Conservation (phyloP, 2,329 filamentous ascomycete species). For the Xylariomycetidae sp. region DNA sequence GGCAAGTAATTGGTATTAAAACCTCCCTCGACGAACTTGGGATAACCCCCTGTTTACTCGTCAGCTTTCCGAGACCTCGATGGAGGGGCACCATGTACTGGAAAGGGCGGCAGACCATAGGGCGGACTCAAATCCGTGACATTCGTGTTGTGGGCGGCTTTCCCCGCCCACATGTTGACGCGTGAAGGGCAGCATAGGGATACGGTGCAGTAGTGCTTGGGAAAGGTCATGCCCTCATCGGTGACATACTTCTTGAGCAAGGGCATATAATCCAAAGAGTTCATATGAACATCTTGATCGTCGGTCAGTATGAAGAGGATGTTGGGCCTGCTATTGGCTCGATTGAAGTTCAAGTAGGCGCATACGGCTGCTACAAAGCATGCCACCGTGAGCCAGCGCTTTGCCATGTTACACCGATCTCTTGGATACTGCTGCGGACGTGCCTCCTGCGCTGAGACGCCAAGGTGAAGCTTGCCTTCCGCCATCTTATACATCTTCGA, state of each 20-base stretch:
- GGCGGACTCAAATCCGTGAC: slow-evolving; percentile 53
- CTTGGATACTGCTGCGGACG: neutral
- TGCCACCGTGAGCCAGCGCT: neutral
- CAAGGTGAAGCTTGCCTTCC: neutral
- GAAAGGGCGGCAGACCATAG: slow-evolving; percentile 43
- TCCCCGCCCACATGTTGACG: slow-evolving; percentile 59
- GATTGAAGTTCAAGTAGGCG: neutral
- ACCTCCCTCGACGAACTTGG: slow-evolving; percentile 59
- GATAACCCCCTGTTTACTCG: slow-evolving; percentile 44
- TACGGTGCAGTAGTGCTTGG: slow-evolving; percentile 60
- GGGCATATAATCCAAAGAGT: slow-evolving; percentile 56
- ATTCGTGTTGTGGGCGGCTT: slow-evolving; percentile 64
- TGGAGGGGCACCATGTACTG: too few relatives aligned
- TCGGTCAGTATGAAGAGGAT: slow-evolving; percentile 63
- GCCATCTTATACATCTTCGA: too few relatives aligned
- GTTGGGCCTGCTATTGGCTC: slow-evolving; percentile 35
- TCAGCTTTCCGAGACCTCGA: slow-evolving; percentile 25
- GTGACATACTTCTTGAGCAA: slow-evolving; percentile 48
- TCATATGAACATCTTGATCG: slow-evolving; percentile 58
- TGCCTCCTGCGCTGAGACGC: neutral
- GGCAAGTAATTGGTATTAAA: slow-evolving; percentile 63
- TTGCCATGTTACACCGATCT: neutral
- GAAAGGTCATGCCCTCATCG: slow-evolving; percentile 52
- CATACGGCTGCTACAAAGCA: neutral
- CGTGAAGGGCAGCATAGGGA: slow-evolving; percentile 62